These are phyloP conservation scores for Funneliformis mosseae DNA, from an alignment of 192 early-diverging fungal species.

Conservation along the genomic window DNA sequence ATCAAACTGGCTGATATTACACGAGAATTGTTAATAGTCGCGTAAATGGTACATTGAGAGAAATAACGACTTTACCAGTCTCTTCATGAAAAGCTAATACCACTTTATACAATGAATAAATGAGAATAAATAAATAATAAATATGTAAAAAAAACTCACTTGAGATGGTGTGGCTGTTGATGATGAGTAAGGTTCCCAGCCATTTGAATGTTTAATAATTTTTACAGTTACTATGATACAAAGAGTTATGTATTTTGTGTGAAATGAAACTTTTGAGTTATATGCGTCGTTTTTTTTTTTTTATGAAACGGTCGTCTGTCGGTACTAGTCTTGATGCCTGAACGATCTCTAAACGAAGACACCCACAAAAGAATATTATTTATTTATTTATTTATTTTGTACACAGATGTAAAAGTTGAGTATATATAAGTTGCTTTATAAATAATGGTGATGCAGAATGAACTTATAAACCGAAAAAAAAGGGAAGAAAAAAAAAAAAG, in stretches of 20 bases:
- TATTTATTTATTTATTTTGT: background rate
- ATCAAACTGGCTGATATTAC: background rate
- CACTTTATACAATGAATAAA: background rate
- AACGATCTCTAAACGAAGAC: background rate
- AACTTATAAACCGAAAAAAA: background rate
- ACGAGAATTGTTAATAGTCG: background rate
- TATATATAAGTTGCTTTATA: background rate
- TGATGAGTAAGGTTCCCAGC: background rate
- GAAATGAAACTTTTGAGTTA: background rate
- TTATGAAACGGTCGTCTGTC: background rate
- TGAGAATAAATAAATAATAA: background rate
- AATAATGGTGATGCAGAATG: background rate
- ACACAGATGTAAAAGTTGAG: background rate
- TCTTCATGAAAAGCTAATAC: background rate
- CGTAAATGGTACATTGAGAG: background rate
- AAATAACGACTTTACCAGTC: background rate
- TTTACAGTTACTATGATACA: background rate
- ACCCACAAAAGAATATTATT: background rate
- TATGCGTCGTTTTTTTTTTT: background rate
- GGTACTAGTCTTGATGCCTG: background rate
- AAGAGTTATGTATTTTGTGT: background rate
- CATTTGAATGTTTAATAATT: background rate
- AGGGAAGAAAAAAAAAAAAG: background rate
- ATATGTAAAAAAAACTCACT: constrained; percentile 26
- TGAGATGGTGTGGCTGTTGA: constrained; percentile 29